These are phyloP conservation scores for Lachancea sp. DNA, from an alignment of 805 yeast species.

Conservation along the genomic window DNA sequence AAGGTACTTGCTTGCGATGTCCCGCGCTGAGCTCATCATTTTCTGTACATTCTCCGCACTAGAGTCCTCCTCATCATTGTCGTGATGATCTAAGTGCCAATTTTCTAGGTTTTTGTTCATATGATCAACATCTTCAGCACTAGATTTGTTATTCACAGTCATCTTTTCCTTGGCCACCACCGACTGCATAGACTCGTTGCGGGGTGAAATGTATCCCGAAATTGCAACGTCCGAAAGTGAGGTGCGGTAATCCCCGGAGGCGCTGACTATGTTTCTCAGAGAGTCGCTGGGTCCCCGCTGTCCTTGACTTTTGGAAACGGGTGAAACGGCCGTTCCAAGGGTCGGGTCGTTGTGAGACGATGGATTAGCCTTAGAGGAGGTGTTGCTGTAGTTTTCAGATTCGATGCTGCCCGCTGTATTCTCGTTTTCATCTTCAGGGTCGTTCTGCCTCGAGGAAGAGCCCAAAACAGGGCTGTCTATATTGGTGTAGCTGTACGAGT, in stretches of 20 bases:
- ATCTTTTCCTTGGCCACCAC: constrained; percentile 19
- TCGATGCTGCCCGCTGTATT: background rate
- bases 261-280: constrained; percentile 24
- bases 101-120: constrained; percentile 10
- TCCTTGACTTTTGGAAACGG: constrained; percentile 4
- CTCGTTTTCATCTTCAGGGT: background rate
- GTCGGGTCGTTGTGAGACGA: constrained; percentile 4
- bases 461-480: background rate
- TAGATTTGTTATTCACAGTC: constrained; percentile 6
- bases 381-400: background rate
- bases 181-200: constrained; percentile 22
- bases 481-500: background rate
- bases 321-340: constrained; percentile 5
- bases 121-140: constrained; percentile 7
- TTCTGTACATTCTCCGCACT: constrained; percentile 17
- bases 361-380: background rate
- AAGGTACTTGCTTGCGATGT: constrained; percentile 20
- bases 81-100: constrained; percentile 6
- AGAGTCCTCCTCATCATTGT: background rate
- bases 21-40: constrained; percentile 22
- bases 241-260: constrained; percentile 37
- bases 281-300: constrained; percentile 7
- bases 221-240: constrained; percentile 49
- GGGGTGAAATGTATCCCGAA: constrained; percentile 32
- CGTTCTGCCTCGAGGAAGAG: background rate